These are phyloP conservation scores for Cornus suecica DNA, from an alignment of 148 eudicot species.

Conservation along the genomic window DNA sequence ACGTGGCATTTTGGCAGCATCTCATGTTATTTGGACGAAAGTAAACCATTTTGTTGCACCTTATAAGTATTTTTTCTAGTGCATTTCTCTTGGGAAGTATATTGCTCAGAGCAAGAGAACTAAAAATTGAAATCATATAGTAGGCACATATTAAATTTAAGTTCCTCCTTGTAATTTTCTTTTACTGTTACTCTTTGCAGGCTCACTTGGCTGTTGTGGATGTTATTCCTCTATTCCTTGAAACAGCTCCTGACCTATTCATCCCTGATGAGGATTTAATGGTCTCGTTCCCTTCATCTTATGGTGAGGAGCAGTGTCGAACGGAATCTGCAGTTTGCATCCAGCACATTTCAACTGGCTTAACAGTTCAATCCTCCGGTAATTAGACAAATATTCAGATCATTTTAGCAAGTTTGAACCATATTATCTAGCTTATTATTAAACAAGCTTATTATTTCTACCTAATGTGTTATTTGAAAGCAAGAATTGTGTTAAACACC, in stretches of 20 bases:
- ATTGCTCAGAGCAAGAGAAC: too few species aligned
- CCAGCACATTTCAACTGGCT: conserved; percentile 76
- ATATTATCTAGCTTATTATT: not conserved
- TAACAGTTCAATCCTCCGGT: conserved; percentile 73
- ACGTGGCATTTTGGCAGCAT: not conserved
- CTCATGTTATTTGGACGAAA: not conserved
- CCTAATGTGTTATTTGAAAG: not conserved
- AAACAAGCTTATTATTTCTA: not conserved
- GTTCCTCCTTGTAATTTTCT: not conserved
- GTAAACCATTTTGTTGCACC: not conserved
- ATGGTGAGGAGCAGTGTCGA: conserved; percentile 23
- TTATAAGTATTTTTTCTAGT: not conserved
- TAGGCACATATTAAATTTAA: conserved; percentile 4
- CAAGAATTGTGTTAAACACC: not conserved
- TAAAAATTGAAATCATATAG: too few species aligned
- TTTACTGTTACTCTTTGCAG: conserved; percentile 32
- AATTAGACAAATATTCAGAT: conserved; percentile 7
- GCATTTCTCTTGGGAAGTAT: not conserved
- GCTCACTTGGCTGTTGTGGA: conserved; percentile 63
- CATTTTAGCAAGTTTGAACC: not conserved
- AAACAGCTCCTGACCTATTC: conserved; percentile 45
- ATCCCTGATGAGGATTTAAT: conserved; percentile 57
- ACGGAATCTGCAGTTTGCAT: conserved; percentile 34
- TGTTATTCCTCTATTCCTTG: conserved; percentile 76
- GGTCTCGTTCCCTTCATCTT: conserved; percentile 35